Evolutionary conservation across 2,329 filamentous ascomycete species (phyloP), one percentile per base, ranked within the genome.

Genomic region (Atkinsonella texensis): DNA sequence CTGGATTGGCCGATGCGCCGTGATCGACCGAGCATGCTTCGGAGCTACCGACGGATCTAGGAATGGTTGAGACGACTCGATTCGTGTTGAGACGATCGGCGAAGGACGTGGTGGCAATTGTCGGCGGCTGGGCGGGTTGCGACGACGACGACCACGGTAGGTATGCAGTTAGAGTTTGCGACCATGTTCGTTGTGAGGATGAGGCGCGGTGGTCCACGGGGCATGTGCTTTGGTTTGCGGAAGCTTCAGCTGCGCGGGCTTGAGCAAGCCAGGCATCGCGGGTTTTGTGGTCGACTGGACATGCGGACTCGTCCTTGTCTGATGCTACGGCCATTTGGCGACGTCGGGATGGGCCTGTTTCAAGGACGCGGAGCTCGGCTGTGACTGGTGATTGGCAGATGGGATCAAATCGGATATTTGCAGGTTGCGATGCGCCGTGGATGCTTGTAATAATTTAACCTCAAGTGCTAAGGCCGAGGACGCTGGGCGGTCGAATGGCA

Each of bases 221-320:
- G 51, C 64, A 67, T 46, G 48, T 1, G 51, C 64, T 55, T 55
- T 64, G 58, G 9, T 58, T 49, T 47, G 61, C 63, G 60, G 68
- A 57, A 56, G 67, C 58, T 61, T 69, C 70, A 67, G 76, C 70
- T 63, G 80, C 68, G 55, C 70, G 72, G 41, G 84, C 81, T 63
- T 88, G 81, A 52, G 78, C 74, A 39, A 97, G 78, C 91, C 91
- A 98, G 60, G 85, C 81, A 61, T 89, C 85, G 61, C 93, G 85
- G 49, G 89, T 85, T 62, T 88, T 87, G 70, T 90, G 86, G 70
- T 97, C 90, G 62, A 97, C 89, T 5, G 93, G 93, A 63, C 93
- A 97, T 53, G 74, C 75, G 57, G 60, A 56, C 18, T 61, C 54
- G 46, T 57, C 44, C 42, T 54, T 55, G 50, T 61, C 46, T 40